Conservation (phyloP, 2,329 filamentous ascomycete genomes). For the Fusarium sp. region DNA sequence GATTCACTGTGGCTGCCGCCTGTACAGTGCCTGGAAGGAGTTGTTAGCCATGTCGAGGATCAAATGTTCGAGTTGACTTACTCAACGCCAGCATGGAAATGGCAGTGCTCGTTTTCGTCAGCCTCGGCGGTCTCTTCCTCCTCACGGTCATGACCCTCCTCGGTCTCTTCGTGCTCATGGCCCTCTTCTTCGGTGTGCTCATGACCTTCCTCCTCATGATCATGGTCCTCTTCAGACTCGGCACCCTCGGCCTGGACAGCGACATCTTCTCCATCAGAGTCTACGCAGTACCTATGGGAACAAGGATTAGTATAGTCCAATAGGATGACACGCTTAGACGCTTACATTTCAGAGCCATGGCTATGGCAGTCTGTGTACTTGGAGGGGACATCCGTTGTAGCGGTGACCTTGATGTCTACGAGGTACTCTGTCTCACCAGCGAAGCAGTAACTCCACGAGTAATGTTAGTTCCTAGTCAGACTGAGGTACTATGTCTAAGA, state of each 20-base stretch:
- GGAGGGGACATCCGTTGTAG: conserved; percentile 67
- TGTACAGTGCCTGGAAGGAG: conserved; percentile 65
- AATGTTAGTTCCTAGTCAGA: conserved; percentile 8
- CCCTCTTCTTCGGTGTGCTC: conserved; percentile 25
- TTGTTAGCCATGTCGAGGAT: conserved; percentile 5
- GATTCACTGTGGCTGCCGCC: conserved; percentile 58
- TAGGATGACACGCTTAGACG: not conserved
- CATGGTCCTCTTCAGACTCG: conserved; percentile 35
- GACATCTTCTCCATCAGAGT: conserved; percentile 70
- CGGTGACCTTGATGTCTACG: conserved; percentile 62
- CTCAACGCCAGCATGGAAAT: conserved; percentile 82
- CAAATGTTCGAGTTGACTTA: conserved; percentile 53
- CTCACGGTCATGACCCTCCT: conserved; percentile 24
- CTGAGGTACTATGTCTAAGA: not conserved
- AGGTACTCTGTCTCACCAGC: conserved; percentile 57
- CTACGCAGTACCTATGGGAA: conserved; percentile 69
- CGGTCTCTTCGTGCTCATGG: conserved; percentile 26
- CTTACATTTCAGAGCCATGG: conserved; percentile 69
- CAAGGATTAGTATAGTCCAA: conserved; percentile 8
- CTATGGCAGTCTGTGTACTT: conserved; percentile 74
- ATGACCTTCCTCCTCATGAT: conserved; percentile 31
- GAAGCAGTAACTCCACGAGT: conserved; percentile 56
- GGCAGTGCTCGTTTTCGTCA: conserved; percentile 63
- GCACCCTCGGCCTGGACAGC: conserved; percentile 58
- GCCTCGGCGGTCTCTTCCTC: conserved; percentile 23